Evolutionary conservation across 768 basidiomycete species (phyloP).

Genomic region (Tricholoma bakamatsutake): DNA sequence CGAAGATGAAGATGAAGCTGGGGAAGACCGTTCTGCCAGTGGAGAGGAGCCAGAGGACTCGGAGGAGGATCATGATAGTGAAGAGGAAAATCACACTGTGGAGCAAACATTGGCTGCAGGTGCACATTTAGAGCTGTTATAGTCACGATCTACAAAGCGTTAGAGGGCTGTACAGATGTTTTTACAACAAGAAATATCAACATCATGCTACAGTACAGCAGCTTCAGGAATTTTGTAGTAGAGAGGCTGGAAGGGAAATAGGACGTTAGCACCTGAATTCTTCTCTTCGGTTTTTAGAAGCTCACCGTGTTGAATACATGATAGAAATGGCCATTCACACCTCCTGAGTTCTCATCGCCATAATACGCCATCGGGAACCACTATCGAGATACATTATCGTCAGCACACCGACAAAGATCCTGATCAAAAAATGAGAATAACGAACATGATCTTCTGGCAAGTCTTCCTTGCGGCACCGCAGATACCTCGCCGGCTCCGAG

Average conservation of each 20-base stretch:
- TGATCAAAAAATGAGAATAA: constrained; percentile 1
- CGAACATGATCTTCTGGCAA: constrained; percentile 60
- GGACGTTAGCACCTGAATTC: neutral
- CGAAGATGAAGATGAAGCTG: constrained; percentile 25
- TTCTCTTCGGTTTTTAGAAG: neutral
- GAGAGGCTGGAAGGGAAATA: constrained; percentile 32
- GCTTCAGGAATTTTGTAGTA: constrained; percentile 46
- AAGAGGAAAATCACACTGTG: neutral
- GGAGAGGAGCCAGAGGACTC: constrained; percentile 18
- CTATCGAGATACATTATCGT: constrained; percentile 28
- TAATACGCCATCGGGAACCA: constrained; percentile 79
- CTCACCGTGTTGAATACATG: constrained; percentile 72
- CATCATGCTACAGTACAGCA: constrained; percentile 29
- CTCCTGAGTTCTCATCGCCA: constrained; percentile 44
- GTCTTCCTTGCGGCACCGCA: constrained; percentile 60
- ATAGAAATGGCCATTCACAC: constrained; percentile 67
- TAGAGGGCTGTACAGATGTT: neutral
- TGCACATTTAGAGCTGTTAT: neutral
- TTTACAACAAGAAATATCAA: constrained; percentile 1
- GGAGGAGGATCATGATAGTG: constrained; percentile 8
- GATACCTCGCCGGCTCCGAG: constrained; percentile 55
- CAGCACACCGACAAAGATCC: neutral
- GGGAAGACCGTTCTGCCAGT: constrained; percentile 5
- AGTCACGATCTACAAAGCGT: neutral
- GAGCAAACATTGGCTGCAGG: neutral